These are phyloP conservation scores for Chlamydomonas sphaeroides DNA, from an alignment of 139 green algal species.

Conservation along the genomic window DNA sequence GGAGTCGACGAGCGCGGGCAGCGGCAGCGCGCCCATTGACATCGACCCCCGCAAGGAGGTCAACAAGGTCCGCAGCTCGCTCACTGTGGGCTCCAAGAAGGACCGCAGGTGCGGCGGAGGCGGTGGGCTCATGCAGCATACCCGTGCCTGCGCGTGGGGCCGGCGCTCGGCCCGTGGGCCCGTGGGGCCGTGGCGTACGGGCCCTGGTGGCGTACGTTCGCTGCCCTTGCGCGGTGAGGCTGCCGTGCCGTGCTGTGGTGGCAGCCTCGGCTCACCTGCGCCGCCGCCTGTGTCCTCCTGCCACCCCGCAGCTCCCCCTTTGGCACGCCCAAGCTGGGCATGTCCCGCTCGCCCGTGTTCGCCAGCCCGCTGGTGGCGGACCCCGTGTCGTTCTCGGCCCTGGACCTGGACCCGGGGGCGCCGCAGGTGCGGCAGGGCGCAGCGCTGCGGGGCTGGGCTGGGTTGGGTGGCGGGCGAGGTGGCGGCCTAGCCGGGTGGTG, in stretches of 20 bases:
- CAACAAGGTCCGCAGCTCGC: slow-evolving; percentile 50
- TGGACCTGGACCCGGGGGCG: slow-evolving; percentile 57
- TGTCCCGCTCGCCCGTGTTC: slow-evolving; percentile 33
- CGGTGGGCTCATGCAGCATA: too few species aligned
- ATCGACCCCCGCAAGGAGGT: slow-evolving; percentile 48
- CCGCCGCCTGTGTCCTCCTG: too few species aligned
- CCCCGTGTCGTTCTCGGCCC: slow-evolving; percentile 27
- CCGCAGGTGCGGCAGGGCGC: slow-evolving; percentile 46
- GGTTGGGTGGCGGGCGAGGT: too few species aligned
- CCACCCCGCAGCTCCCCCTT: slow-evolving; percentile 41
- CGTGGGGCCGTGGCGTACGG: too few species aligned
- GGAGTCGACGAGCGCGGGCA: neutral
- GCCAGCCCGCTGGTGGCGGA: slow-evolving; percentile 29
- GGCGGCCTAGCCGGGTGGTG: too few species aligned
- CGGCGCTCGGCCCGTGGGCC: too few species aligned
- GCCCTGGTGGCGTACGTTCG: too few species aligned
- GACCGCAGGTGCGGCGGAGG: slow-evolving; percentile 28
- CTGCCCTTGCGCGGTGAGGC: too few species aligned
- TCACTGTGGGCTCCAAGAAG: slow-evolving; percentile 34
- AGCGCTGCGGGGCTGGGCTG: too few species aligned
- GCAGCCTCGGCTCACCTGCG: too few species aligned
- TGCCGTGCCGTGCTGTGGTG: too few species aligned
- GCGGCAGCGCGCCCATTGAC: slow-evolving; percentile 32
- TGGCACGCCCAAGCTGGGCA: slow-evolving; percentile 55
- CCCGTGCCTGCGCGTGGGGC: too few species aligned